phyloP scores from a whole-genome alignment of 1,139 yeast genomes.

The Nakaseomyces nivariensis region DNA sequence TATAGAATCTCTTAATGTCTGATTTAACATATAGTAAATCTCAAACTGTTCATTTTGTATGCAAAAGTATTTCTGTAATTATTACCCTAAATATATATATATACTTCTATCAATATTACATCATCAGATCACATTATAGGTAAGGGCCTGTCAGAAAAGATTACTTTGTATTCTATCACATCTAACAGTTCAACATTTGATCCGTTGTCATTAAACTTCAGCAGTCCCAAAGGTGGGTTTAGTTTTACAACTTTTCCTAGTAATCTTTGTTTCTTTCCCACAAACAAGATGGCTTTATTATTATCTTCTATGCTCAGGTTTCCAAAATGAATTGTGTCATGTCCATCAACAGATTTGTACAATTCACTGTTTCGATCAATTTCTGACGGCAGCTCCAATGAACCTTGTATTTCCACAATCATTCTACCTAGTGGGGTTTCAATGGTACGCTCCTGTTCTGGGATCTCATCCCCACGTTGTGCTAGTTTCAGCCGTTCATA shows the following conservation, averaged over 20 bases:
- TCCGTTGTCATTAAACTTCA: slow-evolving; percentile 35
- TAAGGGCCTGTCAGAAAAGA: slow-evolving; percentile 57
- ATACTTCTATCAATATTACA: no score
- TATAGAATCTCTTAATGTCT: no score
- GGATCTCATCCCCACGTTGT: slow-evolving; percentile 4
- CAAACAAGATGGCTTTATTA: slow-evolving; percentile 45
- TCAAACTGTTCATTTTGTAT: no score
- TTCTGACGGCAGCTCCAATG: slow-evolving; percentile 42
- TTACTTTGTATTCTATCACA: slow-evolving; percentile 44
- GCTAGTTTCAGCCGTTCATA: slow-evolving; percentile 11
- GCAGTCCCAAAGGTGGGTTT: slow-evolving; percentile 52
- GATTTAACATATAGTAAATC: no score
- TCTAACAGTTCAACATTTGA: slow-evolving; percentile 43
- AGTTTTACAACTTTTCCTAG: slow-evolving; percentile 47
- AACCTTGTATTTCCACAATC: slow-evolving; percentile 64
- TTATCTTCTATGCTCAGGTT: slow-evolving; percentile 43
- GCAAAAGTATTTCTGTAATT: background rate
- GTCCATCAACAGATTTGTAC: slow-evolving; percentile 30
- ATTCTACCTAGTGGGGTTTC: slow-evolving; percentile 47
- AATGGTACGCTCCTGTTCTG: slow-evolving; percentile 12
- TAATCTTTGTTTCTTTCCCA: slow-evolving; percentile 59
- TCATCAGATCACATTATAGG: slow-evolving; percentile 51
- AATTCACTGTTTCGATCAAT: slow-evolving; percentile 27
- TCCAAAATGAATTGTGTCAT: slow-evolving; percentile 46
- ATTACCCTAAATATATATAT: no score